Conservation (phyloP, 106 monocot species). For the Narthecium ossifragum region DNA sequence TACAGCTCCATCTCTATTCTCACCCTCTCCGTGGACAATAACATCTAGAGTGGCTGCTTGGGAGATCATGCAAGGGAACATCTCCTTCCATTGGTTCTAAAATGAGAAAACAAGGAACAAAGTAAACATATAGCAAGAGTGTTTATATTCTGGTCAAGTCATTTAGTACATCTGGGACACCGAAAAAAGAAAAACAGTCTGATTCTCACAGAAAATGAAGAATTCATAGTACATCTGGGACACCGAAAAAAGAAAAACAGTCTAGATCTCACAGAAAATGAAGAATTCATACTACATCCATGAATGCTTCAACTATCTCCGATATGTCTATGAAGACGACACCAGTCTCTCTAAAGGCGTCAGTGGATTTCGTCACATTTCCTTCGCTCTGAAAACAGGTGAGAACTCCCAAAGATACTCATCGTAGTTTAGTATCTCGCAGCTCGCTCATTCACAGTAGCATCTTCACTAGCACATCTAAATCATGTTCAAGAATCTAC, state of each 20-base stretch:
- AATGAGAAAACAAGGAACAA: not conserved
- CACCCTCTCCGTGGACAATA: constrained; percentile 25
- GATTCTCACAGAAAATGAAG: too few relatives aligned
- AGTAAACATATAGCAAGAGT: not conserved
- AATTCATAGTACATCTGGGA: too few relatives aligned
- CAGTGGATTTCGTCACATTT: constrained; percentile 19
- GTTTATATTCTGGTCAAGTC: not conserved
- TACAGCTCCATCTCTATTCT: constrained; percentile 24
- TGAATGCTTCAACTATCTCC: constrained; percentile 43
- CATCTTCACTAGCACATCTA: constrained; percentile 48
- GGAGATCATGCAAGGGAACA: constrained; percentile 58
- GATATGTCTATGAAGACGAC: constrained; percentile 42
- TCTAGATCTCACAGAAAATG: too few relatives aligned
- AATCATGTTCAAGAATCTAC: constrained; percentile 25
- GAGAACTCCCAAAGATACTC: constrained; percentile 43
- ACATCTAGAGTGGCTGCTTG: constrained; percentile 35
- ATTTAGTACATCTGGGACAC: too few relatives aligned
- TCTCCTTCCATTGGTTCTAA: constrained; percentile 62
- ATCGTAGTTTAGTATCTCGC: constrained; percentile 68
- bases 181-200: too few relatives aligned
- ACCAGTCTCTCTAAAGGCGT: constrained; percentile 53
- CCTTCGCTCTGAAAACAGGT: constrained; percentile 3
- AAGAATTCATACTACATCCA: constrained; percentile 56
- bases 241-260: too few relatives aligned
- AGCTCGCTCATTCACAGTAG: constrained; percentile 46